These are phyloP conservation scores for Camellia granthamiana DNA, from an alignment of 148 eudicot genomes.

Conservation along the genomic window DNA sequence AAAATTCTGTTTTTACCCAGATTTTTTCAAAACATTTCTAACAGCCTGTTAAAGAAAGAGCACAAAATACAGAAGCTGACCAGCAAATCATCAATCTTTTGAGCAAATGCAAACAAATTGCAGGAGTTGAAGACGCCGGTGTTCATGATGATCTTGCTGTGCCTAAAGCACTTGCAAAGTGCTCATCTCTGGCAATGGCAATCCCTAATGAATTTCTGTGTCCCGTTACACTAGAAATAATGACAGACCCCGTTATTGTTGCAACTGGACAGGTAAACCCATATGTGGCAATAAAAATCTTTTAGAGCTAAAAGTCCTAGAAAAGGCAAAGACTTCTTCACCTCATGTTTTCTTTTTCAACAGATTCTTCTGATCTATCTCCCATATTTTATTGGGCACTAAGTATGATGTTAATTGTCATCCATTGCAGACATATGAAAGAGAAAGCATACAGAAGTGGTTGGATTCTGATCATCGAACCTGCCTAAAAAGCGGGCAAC, in stretches of 20 bases:
- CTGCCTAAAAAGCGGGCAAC: slow-evolving; percentile 25
- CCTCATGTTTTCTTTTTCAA: background rate
- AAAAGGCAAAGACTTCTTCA: background rate
- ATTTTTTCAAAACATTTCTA: too few relatives aligned
- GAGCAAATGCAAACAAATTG: slow-evolving; percentile 51
- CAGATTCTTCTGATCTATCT: too few relatives aligned
- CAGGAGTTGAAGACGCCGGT: slow-evolving; percentile 42
- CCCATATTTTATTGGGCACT: background rate
- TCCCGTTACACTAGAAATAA: slow-evolving; percentile 70
- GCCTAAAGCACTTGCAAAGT: slow-evolving; percentile 24
- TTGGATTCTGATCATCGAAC: slow-evolving; percentile 21
- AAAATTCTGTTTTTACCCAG: too few relatives aligned
- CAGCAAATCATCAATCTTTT: slow-evolving; percentile 40
- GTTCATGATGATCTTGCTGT: slow-evolving; percentile 29
- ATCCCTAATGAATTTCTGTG: slow-evolving; percentile 73
- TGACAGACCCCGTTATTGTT: slow-evolving; percentile 78
- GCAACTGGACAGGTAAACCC: slow-evolving; percentile 70
- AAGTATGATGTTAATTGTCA: background rate
- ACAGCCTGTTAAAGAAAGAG: slow-evolving; percentile 48
- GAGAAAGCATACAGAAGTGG: slow-evolving; percentile 66
- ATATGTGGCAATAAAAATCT: background rate
- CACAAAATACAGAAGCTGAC: slow-evolving; percentile 36
- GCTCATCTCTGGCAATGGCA: slow-evolving; percentile 27
- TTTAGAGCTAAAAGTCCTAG: background rate
- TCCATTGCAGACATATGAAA: slow-evolving; percentile 56